Conservation (phyloP, 202 grass and related monocot species). For the Saccharum hybrid region DNA sequence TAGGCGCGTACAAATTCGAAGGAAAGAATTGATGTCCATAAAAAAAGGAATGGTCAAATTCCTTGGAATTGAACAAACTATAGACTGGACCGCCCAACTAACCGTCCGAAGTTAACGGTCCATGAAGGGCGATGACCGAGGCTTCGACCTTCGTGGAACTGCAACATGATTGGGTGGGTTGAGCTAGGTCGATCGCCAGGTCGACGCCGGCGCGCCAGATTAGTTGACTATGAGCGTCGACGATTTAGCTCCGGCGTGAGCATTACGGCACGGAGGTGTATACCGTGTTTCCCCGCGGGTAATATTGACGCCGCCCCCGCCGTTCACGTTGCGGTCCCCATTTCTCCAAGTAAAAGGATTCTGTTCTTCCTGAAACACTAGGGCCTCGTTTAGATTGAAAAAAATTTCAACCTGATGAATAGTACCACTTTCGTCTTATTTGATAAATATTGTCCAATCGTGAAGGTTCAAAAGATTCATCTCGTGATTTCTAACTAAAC, state of each 20-base stretch:
- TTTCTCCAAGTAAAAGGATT: not conserved
- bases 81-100: not conserved
- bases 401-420: no score
- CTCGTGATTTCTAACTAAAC: no score
- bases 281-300: not conserved
- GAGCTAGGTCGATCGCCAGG: not conserved
- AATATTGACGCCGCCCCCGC: not conserved
- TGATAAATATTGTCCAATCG: no score
- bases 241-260: no score
- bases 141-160: not conserved
- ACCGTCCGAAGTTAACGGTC: not conserved
- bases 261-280: not conserved
- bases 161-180: not conserved
- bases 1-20: not conserved
- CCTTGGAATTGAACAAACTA: not conserved
- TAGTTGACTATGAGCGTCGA: not conserved
- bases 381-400: no score
- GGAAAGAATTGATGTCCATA: not conserved
- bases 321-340: not conserved
- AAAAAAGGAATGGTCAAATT: not conserved
- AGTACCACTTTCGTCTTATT: no score
- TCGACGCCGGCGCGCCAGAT: not conserved
- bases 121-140: constrained; percentile 2
- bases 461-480: no score
- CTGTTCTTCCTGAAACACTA: not conserved